Conservation (phyloP, 495 filamentous ascomycete genomes). For the Entonaema liquescens region DNA sequence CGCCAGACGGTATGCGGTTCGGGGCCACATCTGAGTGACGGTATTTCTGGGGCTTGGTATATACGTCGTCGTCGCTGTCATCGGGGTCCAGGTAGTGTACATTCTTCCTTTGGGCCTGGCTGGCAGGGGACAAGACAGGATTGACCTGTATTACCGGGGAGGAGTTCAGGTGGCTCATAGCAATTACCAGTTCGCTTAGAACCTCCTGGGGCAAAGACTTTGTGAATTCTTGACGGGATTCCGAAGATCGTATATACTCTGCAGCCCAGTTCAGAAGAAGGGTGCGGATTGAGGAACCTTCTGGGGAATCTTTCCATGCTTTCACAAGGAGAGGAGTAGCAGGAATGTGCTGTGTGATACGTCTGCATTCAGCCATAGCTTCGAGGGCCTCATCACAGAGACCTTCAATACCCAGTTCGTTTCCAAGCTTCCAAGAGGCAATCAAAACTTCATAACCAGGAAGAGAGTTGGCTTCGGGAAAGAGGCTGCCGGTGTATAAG, state of each 20-base stretch:
- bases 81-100: conserved; percentile 50
- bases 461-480: conserved; percentile 47
- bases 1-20: not conserved
- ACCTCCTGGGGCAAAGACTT: conserved; percentile 63
- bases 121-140: conserved; percentile 24
- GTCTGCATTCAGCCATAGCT: conserved; percentile 61
- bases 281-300: conserved; percentile 61
- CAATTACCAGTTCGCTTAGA: conserved; percentile 62
- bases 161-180: conserved; percentile 60
- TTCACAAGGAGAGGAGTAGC: conserved; percentile 61
- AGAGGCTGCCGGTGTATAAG: conserved; percentile 59
- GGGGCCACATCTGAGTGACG: conserved; percentile 48
- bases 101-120: conserved; percentile 46
- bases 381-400: conserved; percentile 60
- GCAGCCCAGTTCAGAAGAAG: conserved; percentile 65
- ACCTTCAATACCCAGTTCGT: conserved; percentile 60
- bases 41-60: conserved; percentile 47
- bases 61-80: conserved; percentile 43
- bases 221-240: conserved; percentile 59
- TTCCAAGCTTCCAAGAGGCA: conserved; percentile 61
- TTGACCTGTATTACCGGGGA: conserved; percentile 43
- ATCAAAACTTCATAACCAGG: conserved; percentile 61
- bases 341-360: conserved; percentile 58
- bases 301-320: conserved; percentile 64
- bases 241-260: conserved; percentile 63